Percentiles rank a stretch among this genome's conserved stretches.
phyloP scores from a whole-genome alignment of 2,329 filamentous ascomycete genomes.

The Lachnellula occidentalis region DNA sequence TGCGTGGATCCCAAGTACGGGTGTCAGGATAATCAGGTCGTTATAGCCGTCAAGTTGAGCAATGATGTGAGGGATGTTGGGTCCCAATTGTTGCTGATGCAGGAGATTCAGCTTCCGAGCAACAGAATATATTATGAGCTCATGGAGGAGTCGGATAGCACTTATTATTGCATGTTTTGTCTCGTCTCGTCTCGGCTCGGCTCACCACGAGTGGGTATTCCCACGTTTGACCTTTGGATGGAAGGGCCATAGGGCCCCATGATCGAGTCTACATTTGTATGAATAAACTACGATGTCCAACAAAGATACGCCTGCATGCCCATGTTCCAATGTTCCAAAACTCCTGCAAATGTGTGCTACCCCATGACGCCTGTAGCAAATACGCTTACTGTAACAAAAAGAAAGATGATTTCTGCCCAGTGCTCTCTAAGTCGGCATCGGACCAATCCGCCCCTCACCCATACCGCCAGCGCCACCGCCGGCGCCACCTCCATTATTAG shows the following conservation, averaged over 20 bases:
- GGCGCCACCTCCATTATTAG: no score
- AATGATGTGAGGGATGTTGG: not conserved
- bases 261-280: not conserved
- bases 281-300: not conserved
- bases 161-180: not conserved
- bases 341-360: not conserved
- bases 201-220: no score
- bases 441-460: slow-evolving; percentile 4
- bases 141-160: not conserved
- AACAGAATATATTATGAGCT: not conserved
- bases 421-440: slow-evolving; percentile 13
- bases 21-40: not conserved
- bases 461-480: slow-evolving; percentile 1
- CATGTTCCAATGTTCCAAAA: not conserved
- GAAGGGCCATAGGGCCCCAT: not conserved
- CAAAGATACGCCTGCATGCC: not conserved
- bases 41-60: not conserved
- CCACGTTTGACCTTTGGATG: no score
- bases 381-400: not conserved
- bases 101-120: not conserved
- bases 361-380: not conserved
- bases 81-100: not conserved
- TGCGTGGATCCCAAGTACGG: not conserved
- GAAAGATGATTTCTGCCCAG: not conserved
- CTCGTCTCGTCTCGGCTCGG: no score